These are phyloP conservation scores for Helianthus tuberosus DNA, from an alignment of 129 eudicot genomes.

Conservation along the genomic window DNA sequence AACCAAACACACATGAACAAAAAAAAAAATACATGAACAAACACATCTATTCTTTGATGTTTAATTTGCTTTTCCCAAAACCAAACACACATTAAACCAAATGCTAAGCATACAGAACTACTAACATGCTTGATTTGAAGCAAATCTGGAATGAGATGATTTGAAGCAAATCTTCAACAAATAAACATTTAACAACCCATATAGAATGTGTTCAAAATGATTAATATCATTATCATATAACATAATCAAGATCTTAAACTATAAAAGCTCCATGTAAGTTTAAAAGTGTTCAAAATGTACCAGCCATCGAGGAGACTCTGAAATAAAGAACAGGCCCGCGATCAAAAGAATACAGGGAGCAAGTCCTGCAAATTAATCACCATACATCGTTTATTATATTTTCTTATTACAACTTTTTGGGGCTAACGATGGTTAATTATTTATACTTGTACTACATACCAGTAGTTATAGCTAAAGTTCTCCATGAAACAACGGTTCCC, in stretches of 20 bases:
- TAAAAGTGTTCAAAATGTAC: slow-evolving; percentile 34
- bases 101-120: too few species aligned
- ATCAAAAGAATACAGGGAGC: slow-evolving; percentile 64
- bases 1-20: too few species aligned
- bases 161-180: too few species aligned
- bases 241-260: background rate
- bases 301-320: slow-evolving; percentile 99
- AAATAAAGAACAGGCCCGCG: slow-evolving; percentile 69
- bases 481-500: slow-evolving; percentile 82
- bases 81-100: background rate
- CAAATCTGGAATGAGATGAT: too few species aligned
- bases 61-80: background rate
- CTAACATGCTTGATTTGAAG: too few species aligned
- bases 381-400: slow-evolving; percentile 43
- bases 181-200: too few species aligned
- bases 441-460: slow-evolving; percentile 39
- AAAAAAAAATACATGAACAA: too few species aligned
- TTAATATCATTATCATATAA: slow-evolving; percentile 33
- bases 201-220: too few species aligned
- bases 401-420: background rate
- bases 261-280: background rate
- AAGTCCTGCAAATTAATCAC: slow-evolving; percentile 51
- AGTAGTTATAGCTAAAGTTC: slow-evolving; percentile 64
- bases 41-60: background rate
- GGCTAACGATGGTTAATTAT: slow-evolving; percentile 11